phyloP scores from a whole-genome alignment of 495 filamentous ascomycete genomes.

The Evernia prunastri region DNA sequence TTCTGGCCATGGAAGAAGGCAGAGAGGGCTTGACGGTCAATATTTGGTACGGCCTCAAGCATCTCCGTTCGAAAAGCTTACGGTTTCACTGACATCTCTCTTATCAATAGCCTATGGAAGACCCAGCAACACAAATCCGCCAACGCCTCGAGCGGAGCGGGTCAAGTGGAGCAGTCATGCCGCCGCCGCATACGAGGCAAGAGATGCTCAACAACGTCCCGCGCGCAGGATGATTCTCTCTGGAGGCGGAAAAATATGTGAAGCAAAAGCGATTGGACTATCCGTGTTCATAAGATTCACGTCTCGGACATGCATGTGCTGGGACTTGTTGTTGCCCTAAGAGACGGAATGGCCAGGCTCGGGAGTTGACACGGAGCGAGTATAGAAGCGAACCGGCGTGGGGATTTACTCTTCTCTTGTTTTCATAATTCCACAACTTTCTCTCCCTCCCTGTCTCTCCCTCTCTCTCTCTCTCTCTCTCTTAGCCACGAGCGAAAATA shows the following conservation, averaged over 20 bases:
- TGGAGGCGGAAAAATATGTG: not conserved
- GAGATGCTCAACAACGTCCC: slow-evolving; percentile 26
- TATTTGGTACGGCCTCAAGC: slow-evolving; percentile 37
- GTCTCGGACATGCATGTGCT: not conserved
- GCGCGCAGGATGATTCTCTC: slow-evolving; percentile 16
- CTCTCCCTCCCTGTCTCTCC: too few relatives aligned
- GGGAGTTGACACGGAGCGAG: not conserved
- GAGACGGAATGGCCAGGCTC: not conserved
- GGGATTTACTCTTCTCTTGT: slow-evolving; percentile 8
- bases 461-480: too few relatives aligned
- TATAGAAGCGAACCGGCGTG: slow-evolving; percentile 14
- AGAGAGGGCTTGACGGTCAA: slow-evolving; percentile 38
- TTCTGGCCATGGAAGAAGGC: slow-evolving; percentile 42
- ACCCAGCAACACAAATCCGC: slow-evolving; percentile 25
- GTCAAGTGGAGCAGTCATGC: slow-evolving; percentile 19
- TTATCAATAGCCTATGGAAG: slow-evolving; percentile 16
- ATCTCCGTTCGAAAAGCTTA: not conserved
- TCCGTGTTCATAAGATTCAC: slow-evolving; percentile 11
- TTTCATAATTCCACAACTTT: slow-evolving; percentile 11
- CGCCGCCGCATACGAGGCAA: slow-evolving; percentile 21
- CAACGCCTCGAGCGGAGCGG: slow-evolving; percentile 23
- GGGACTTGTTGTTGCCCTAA: not conserved
- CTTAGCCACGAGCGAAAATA: slow-evolving; percentile 10
- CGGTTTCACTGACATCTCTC: not conserved
- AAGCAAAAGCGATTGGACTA: slow-evolving; percentile 4